Percentiles rank a stretch among this genome's conserved stretches.
phyloP scores from a whole-genome alignment of 495 filamentous ascomycete species.

The Hyaloscypha hepaticicola region DNA sequence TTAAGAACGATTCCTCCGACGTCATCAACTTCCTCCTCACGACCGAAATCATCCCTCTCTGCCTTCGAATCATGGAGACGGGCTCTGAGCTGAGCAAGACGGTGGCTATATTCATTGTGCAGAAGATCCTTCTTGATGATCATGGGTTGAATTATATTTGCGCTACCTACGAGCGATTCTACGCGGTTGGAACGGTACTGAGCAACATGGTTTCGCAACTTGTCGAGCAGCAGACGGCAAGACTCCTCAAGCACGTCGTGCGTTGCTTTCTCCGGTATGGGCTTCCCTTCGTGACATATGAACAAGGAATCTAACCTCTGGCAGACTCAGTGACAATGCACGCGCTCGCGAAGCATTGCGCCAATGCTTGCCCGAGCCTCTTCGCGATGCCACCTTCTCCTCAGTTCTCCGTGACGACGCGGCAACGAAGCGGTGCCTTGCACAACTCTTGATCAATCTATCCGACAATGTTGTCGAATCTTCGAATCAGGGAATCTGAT shows the following conservation, averaged over 20 bases:
- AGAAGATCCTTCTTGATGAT: constrained; percentile 97
- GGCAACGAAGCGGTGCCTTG: constrained; percentile 95
- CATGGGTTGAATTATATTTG: constrained; percentile 98
- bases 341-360: constrained; percentile 91
- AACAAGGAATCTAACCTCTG: background rate
- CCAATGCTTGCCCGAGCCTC: constrained; percentile 94
- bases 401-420: constrained; percentile 96
- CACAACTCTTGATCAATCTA: constrained; percentile 94
- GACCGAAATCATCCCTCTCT: constrained; percentile 97
- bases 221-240: constrained; percentile 95
- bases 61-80: constrained; percentile 98
- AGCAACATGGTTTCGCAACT: constrained; percentile 98
- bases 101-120: constrained; percentile 99
- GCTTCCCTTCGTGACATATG: background rate
- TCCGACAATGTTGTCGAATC: constrained; percentile 77
- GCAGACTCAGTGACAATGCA: constrained; percentile 91
- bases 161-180: constrained; percentile 99
- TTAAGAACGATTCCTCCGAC: constrained; percentile 98
- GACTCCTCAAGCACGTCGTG: constrained; percentile 96
- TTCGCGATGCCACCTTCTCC: constrained; percentile 95
- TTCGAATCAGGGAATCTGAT: constrained; percentile 31
- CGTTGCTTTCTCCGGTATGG: constrained; percentile 90
- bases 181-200: constrained; percentile 94
- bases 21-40: constrained; percentile 99
- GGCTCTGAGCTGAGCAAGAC: constrained; percentile 98